phyloP scores from a whole-genome alignment of 2,329 filamentous ascomycete genomes.

The Laburnicola sp. region DNA sequence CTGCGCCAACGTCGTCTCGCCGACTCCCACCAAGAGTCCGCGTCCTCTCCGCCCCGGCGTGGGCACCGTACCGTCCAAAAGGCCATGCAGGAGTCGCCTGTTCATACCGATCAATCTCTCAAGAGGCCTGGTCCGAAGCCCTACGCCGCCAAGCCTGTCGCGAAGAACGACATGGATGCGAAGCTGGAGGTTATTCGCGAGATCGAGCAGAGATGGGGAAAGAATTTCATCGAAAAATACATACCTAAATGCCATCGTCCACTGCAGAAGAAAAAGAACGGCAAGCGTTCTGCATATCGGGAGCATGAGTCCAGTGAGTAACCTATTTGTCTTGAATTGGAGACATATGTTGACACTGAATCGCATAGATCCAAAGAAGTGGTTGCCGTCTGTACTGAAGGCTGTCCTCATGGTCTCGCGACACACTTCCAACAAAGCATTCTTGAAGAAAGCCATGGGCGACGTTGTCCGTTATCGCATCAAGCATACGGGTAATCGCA shows the following conservation, averaged over 20 bases:
- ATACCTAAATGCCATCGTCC: constrained; percentile 38
- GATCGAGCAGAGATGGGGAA: constrained; percentile 35
- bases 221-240: constrained; percentile 29
- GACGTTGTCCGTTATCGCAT: constrained; percentile 36
- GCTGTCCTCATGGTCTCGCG: constrained; percentile 29
- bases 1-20: constrained; percentile 8
- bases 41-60: not conserved
- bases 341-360: not conserved
- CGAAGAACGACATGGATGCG: constrained; percentile 31
- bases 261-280: constrained; percentile 23
- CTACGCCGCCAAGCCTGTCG: constrained; percentile 21
- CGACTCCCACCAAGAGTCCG: not conserved
- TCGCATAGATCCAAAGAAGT: constrained; percentile 29
- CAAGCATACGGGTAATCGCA: constrained; percentile 36
- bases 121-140: constrained; percentile 27
- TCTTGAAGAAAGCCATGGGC: constrained; percentile 30
- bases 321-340: not conserved
- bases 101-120: constrained; percentile 4
- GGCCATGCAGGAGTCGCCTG: constrained; percentile 5
- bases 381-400: constrained; percentile 34
- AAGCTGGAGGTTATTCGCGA: constrained; percentile 30
- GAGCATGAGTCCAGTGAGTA: constrained; percentile 21
- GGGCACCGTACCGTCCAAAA: constrained; percentile 2
- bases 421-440: constrained; percentile 25
- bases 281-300: constrained; percentile 24